Conservation (phyloP, 78 protist species). For the Andalucia godoyi region DNA sequence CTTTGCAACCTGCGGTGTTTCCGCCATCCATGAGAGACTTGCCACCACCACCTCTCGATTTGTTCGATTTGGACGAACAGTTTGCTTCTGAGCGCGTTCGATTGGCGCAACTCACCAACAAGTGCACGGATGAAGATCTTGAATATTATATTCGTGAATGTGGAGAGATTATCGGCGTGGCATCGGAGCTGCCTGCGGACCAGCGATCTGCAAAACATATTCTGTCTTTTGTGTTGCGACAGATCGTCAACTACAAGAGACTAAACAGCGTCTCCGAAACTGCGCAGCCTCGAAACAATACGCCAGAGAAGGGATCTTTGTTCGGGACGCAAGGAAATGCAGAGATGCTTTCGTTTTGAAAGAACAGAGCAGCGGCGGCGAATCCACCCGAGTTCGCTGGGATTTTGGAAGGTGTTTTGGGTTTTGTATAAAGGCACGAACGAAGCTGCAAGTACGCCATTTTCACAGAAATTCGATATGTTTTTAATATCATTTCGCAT, state of each 20-base stretch:
- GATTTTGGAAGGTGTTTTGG: too few relatives aligned
- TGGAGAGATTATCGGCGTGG: slow-evolving; percentile 39
- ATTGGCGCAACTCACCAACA: slow-evolving; percentile 45
- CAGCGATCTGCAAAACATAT: slow-evolving; percentile 18
- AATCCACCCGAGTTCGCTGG: too few relatives aligned
- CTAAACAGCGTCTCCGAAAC: slow-evolving; percentile 6
- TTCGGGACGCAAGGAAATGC: too few relatives aligned
- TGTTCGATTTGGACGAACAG: slow-evolving; percentile 71
- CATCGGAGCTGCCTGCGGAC: background rate
- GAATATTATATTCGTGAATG: slow-evolving; percentile 12
- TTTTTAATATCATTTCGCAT: too few relatives aligned
- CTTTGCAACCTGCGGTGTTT: slow-evolving; percentile 48
- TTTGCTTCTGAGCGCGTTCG: slow-evolving; percentile 60
- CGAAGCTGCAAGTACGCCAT: too few relatives aligned
- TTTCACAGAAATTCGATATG: too few relatives aligned
- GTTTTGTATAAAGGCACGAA: too few relatives aligned
- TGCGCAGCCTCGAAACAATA: too few relatives aligned
- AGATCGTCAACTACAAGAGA: slow-evolving; percentile 22
- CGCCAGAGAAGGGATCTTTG: too few relatives aligned
- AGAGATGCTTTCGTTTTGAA: too few relatives aligned
- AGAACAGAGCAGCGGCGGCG: too few relatives aligned
- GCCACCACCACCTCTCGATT: slow-evolving; percentile 63
- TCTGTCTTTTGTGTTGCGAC: slow-evolving; percentile 4
- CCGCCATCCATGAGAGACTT: slow-evolving; percentile 51
- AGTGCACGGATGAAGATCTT: slow-evolving; percentile 7